Evolutionary conservation across 331 rosid species (phyloP).

Genomic region (Ulmus americana): DNA sequence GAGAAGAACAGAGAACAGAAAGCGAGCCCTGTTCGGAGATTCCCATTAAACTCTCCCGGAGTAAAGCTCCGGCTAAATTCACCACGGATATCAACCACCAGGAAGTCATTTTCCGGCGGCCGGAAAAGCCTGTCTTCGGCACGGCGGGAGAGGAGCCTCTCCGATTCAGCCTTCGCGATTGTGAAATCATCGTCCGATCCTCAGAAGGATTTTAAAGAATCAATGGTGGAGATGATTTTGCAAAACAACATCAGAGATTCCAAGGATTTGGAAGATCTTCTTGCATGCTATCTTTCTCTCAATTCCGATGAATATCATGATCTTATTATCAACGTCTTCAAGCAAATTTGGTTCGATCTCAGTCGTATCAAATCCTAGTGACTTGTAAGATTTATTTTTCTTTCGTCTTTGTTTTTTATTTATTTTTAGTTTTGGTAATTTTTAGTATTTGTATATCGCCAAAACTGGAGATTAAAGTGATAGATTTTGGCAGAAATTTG

Average conservation of each 20-base stretch:
- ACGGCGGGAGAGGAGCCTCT: slow-evolving; percentile 42
- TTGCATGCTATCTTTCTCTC: slow-evolving; percentile 82
- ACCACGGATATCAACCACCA: slow-evolving; percentile 38
- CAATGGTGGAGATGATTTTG: slow-evolving; percentile 97
- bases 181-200: slow-evolving; percentile 82
- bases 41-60: slow-evolving; percentile 51
- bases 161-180: slow-evolving; percentile 56
- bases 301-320: slow-evolving; percentile 88
- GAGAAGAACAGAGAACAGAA: slow-evolving; percentile 23
- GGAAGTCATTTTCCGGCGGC: background rate
- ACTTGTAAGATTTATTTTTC: background rate
- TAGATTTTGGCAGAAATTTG: too few relatives aligned
- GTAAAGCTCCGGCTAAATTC: slow-evolving; percentile 57
- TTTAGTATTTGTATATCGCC: too few relatives aligned
- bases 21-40: slow-evolving; percentile 31
- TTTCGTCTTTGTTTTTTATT: too few relatives aligned
- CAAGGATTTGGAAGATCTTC: slow-evolving; percentile 91
- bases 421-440: too few relatives aligned
- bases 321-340: slow-evolving; percentile 82
- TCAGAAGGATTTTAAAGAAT: slow-evolving; percentile 77
- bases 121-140: slow-evolving; percentile 9
- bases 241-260: slow-evolving; percentile 75
- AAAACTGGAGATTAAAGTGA: too few relatives aligned
- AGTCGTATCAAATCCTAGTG: slow-evolving; percentile 38
- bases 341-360: slow-evolving; percentile 95